phyloP scores from a whole-genome alignment of 768 basidiomycete species.

The Rhizopogon vesiculosus region DNA sequence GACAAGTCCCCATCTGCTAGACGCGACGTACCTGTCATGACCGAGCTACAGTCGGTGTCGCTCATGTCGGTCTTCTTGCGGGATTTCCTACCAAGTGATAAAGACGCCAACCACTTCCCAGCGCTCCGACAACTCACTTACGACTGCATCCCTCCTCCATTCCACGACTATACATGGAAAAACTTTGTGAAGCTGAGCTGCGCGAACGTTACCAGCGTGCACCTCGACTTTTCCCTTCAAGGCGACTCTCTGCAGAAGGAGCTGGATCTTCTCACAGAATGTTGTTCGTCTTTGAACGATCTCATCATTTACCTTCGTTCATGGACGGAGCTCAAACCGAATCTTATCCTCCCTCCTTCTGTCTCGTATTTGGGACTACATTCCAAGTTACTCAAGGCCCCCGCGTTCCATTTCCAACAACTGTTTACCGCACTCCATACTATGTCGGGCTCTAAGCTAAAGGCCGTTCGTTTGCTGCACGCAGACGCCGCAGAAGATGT shows the following conservation, averaged over 20 bases:
- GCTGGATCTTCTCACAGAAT: slow-evolving; percentile 20
- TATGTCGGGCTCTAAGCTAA: slow-evolving; percentile 15
- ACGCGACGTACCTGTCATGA: slow-evolving; percentile 22
- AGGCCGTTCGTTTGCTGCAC: slow-evolving; percentile 17
- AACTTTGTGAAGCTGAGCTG: slow-evolving; percentile 21
- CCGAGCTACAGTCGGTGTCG: slow-evolving; percentile 20
- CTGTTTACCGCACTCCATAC: slow-evolving; percentile 20
- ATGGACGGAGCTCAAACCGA: slow-evolving; percentile 17
- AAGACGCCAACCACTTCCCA: slow-evolving; percentile 21
- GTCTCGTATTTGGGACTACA: slow-evolving; percentile 20
- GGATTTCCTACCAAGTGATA: slow-evolving; percentile 25
- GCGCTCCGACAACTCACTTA: slow-evolving; percentile 26
- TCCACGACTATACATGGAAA: slow-evolving; percentile 23
- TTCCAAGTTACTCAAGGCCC: slow-evolving; percentile 11
- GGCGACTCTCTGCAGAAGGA: slow-evolving; percentile 21
- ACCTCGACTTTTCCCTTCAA: slow-evolving; percentile 21
- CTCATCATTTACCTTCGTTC: slow-evolving; percentile 21
- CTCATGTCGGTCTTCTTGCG: slow-evolving; percentile 23
- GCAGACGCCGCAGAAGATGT: slow-evolving; percentile 9
- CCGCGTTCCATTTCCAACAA: slow-evolving; percentile 10
- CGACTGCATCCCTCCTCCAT: slow-evolving; percentile 27
- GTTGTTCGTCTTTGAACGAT: slow-evolving; percentile 17
- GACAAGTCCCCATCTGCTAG: slow-evolving; percentile 13
- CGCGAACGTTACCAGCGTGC: slow-evolving; percentile 21
- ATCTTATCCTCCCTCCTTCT: slow-evolving; percentile 18